These are phyloP conservation scores for Penicillium sclerotigenum DNA, from an alignment of 2,329 filamentous ascomycete species.

Conservation along the genomic window DNA sequence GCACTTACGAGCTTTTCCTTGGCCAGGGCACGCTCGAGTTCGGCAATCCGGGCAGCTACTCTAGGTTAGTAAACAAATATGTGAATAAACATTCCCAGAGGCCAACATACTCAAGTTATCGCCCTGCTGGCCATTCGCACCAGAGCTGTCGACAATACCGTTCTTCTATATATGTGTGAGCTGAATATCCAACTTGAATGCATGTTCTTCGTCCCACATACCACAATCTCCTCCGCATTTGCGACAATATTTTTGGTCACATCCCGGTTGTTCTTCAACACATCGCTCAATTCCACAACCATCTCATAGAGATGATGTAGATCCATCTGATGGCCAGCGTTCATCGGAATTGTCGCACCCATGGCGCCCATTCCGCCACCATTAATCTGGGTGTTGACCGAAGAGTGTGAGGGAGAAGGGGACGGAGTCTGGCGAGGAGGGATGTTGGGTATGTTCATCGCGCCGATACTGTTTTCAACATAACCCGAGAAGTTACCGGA, in stretches of 20 bases:
- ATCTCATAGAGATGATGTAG: constrained; percentile 51
- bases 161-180: constrained; percentile 38
- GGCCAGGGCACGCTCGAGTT: constrained; percentile 48
- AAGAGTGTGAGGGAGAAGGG: constrained; percentile 31
- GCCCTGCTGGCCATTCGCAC: constrained; percentile 42
- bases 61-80: not conserved
- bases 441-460: constrained; percentile 32
- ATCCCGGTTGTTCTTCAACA: constrained; percentile 50
- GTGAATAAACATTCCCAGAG: not conserved
- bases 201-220: constrained; percentile 22
- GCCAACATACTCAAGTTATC: constrained; percentile 40
- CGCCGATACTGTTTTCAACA: constrained; percentile 31
- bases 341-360: constrained; percentile 41
- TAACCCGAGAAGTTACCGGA: constrained; percentile 34
- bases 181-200: not conserved
- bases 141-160: constrained; percentile 40
- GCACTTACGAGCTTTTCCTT: constrained; percentile 45
- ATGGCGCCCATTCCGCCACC: constrained; percentile 39
- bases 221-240: constrained; percentile 50
- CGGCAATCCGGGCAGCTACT: constrained; percentile 47
- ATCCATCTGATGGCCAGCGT: constrained; percentile 52
- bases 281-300: constrained; percentile 49
- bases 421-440: constrained; percentile 34
- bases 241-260: constrained; percentile 49
- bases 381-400: constrained; percentile 30